Conservation (phyloP, 2,329 filamentous ascomycete species). For the Cytospora mali region DNA sequence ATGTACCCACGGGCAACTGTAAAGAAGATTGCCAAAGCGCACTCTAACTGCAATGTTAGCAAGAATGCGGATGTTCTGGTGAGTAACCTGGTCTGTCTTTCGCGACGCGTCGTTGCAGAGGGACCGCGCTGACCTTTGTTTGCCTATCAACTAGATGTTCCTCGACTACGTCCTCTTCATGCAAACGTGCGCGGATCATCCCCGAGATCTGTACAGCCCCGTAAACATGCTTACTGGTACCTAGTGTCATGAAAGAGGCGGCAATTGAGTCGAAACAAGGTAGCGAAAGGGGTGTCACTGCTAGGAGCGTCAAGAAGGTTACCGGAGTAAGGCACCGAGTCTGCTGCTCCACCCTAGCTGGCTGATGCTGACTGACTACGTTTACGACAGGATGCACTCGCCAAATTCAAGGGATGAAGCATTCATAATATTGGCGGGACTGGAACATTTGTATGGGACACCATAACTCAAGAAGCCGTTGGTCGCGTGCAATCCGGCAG, state of each 20-base stretch:
- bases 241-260: conserved; percentile 77
- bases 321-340: conserved; percentile 61
- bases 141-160: conserved; percentile 63
- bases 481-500: conserved; percentile 9
- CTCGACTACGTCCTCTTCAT: conserved; percentile 85
- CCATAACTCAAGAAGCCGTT: not conserved
- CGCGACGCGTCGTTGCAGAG: conserved; percentile 31
- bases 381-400: conserved; percentile 58
- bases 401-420: conserved; percentile 68
- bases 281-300: conserved; percentile 74
- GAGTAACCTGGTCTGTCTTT: conserved; percentile 34
- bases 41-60: conserved; percentile 76
- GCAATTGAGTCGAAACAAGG: conserved; percentile 73
- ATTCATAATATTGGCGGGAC: conserved; percentile 21
- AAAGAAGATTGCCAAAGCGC: conserved; percentile 88
- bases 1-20: conserved; percentile 82
- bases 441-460: not conserved
- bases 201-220: not conserved
- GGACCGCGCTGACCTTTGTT: conserved; percentile 33
- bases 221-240: conserved; percentile 5
- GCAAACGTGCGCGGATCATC: conserved; percentile 52
- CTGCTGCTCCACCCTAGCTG: not conserved
- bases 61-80: conserved; percentile 88
- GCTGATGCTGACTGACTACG: not conserved
- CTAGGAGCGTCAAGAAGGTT: conserved; percentile 75